A percentile compares a stretch with the other conserved stretches of the same genome.
Evolutionary conservation across 176 grass and related monocot species (phyloP).

Genomic region (Themeda triandra): DNA sequence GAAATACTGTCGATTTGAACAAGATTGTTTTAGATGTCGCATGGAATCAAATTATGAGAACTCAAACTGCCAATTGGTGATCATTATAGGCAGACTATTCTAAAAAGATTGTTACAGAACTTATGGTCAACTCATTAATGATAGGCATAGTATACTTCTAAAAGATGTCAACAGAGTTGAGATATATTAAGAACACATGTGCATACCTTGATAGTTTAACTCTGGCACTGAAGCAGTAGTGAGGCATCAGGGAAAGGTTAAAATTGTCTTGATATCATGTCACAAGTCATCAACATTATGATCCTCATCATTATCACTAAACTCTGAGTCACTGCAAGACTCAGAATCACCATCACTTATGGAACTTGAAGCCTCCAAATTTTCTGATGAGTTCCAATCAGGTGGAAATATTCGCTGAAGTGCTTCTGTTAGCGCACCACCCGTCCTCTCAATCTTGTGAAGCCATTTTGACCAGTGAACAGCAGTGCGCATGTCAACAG

Average conservation of each 20-base stretch:
- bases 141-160: neutral
- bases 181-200: neutral
- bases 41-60: constrained; percentile 4
- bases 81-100: neutral
- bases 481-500: constrained; percentile 73
- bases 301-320: constrained; percentile 34
- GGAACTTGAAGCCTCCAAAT: constrained; percentile 32
- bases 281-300: constrained; percentile 35
- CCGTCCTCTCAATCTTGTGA: constrained; percentile 76
- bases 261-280: constrained; percentile 10
- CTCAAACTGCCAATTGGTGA: neutral
- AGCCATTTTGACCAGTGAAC: constrained; percentile 93
- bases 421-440: constrained; percentile 88
- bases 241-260: neutral
- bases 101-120: neutral
- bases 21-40: neutral
- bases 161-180: neutral
- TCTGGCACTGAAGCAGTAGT: neutral
- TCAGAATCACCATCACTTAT: constrained; percentile 21
- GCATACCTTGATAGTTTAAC: constrained; percentile 35
- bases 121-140: neutral
- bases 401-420: constrained; percentile 90
- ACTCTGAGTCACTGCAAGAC: constrained; percentile 52
- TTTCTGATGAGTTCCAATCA: constrained; percentile 81
- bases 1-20: constrained; percentile 3